Conservation (phyloP, 306 rosid species). For the Trichosanthes truncata region DNA sequence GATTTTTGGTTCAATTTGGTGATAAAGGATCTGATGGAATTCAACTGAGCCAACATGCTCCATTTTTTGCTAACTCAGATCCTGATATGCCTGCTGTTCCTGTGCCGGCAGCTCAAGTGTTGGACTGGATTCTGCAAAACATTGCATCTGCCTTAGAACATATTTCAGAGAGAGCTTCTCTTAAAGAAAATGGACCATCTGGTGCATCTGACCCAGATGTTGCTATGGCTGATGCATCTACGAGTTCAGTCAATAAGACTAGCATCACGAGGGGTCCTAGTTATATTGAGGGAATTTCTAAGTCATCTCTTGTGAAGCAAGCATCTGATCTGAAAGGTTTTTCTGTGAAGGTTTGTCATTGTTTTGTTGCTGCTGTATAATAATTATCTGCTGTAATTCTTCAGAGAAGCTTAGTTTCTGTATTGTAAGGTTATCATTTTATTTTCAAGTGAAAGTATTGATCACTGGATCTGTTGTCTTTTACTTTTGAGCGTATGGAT, state of each 20-base stretch:
- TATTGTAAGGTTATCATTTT: not conserved
- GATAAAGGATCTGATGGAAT: constrained; percentile 72
- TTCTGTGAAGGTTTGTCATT: constrained; percentile 71
- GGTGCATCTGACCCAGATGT: constrained; percentile 82
- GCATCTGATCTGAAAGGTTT: constrained; percentile 85
- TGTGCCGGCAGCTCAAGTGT: constrained; percentile 80
- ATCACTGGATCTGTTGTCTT: not conserved
- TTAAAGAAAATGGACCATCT: constrained; percentile 75
- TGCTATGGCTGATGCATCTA: constrained; percentile 86
- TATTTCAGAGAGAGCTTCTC: constrained; percentile 69
- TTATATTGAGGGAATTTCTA: constrained; percentile 89
- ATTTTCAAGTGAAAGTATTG: not conserved
- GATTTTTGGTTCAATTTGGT: constrained; percentile 80
- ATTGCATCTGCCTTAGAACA: constrained; percentile 74
- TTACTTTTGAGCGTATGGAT: not conserved
- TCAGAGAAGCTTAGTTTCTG: not conserved
- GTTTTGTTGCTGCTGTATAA: not conserved
- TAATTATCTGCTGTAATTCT: not conserved
- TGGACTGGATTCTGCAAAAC: constrained; percentile 74
- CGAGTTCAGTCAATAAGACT: constrained; percentile 42
- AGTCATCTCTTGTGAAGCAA: constrained; percentile 77
- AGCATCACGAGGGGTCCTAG: constrained; percentile 55
- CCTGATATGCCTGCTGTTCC: constrained; percentile 99
- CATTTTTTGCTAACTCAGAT: constrained; percentile 95
- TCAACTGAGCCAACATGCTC: constrained; percentile 74